Percentiles rank a stretch among this genome's conserved stretches.
Conservation (phyloP, 2,329 filamentous ascomycete genomes). For the Knufia fluminis region DNA sequence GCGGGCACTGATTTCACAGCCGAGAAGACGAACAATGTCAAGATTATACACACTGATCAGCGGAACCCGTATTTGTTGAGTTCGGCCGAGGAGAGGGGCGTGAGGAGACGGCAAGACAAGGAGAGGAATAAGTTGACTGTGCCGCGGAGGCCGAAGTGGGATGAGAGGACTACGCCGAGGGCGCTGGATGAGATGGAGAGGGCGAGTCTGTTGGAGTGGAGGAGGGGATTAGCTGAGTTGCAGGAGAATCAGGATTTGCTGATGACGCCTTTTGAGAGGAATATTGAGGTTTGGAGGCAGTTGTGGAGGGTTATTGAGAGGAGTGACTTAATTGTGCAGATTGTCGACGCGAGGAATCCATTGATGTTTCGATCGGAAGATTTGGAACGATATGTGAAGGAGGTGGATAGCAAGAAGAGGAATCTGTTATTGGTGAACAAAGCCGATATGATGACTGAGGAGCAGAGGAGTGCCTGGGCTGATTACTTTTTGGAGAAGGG, state of each 20-base stretch:
- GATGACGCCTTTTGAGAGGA: slow-evolving; percentile 96
- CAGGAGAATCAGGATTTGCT: slow-evolving; percentile 90
- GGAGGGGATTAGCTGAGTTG: slow-evolving; percentile 79
- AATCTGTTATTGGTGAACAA: slow-evolving; percentile 95
- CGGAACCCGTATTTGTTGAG: slow-evolving; percentile 90
- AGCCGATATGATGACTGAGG: slow-evolving; percentile 93
- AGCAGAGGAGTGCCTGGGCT: slow-evolving; percentile 76
- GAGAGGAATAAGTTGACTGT: slow-evolving; percentile 76
- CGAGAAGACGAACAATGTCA: slow-evolving; percentile 97
- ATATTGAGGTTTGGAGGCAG: slow-evolving; percentile 95
- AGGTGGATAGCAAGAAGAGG: slow-evolving; percentile 76
- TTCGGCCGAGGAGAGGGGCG: slow-evolving; percentile 67
- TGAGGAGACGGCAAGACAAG: slow-evolving; percentile 70
- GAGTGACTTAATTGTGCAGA: slow-evolving; percentile 91
- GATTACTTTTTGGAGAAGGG: slow-evolving; percentile 70
- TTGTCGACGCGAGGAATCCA: slow-evolving; percentile 93
- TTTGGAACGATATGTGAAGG: slow-evolving; percentile 87
- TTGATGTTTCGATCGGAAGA: slow-evolving; percentile 91
- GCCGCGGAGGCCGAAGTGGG: slow-evolving; percentile 81
- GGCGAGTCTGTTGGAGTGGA: slow-evolving; percentile 76
- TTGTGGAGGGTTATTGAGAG: slow-evolving; percentile 96
- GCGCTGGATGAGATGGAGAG: slow-evolving; percentile 73
- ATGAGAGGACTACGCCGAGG: slow-evolving; percentile 70
- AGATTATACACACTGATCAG: slow-evolving; percentile 95
- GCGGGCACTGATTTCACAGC: slow-evolving; percentile 98